Base-by-base conservation (phyloP, 805 yeast species). In the Phaffomyces opuntiae region DNA sequence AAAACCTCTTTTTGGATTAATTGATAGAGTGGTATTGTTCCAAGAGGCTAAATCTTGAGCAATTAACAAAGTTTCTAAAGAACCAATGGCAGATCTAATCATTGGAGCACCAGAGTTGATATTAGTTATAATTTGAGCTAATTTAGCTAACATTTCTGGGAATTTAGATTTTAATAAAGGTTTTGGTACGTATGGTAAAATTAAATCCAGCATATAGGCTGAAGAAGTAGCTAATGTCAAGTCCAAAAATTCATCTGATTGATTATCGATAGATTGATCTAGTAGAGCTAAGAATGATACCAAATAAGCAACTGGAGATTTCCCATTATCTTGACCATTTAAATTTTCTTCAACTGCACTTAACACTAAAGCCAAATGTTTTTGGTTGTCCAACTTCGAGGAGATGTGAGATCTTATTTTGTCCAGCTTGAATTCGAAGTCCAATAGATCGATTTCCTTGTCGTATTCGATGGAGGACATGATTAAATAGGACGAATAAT, bases 271-370 rank as follows among this genome's bases (percentile, higher is more conserved):
- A 25, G 89, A 74, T 62, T 88, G 95, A 49, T 87, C 95, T 48
- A 93, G 69, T 26, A 93, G 67, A 1, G 96, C 76, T 50, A 91
- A 66, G 52, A 91, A 83, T 0, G 96, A 86, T 16, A 90, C 81
- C 56, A 89, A 81, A 64, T 93, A 93, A 0, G 96, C 82, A 26
- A 87, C 83, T 26, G 96, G 81, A 14, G 85, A 72, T 40, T 74
- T 58, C 9, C 37, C 42, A n/a, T 51, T 59, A 35, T 60, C 57
- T 49, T 64, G 63, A 11, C 59, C 60, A 54, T 74, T 72, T 38
- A 93, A 74, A 54, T 87, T 87, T 55, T 87, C 96, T 62, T 93
- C 99, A 41, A 93, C 90, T 4, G 97, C 96, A 21, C 83, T 75
- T 41, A 93, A 72, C 46, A 91, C 81, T 26, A 87, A 67, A 9